Percentiles rank a stretch among this genome's conserved stretches.
Evolutionary conservation across 805 yeast species (phyloP).

Genomic region (Pichia exigua): DNA sequence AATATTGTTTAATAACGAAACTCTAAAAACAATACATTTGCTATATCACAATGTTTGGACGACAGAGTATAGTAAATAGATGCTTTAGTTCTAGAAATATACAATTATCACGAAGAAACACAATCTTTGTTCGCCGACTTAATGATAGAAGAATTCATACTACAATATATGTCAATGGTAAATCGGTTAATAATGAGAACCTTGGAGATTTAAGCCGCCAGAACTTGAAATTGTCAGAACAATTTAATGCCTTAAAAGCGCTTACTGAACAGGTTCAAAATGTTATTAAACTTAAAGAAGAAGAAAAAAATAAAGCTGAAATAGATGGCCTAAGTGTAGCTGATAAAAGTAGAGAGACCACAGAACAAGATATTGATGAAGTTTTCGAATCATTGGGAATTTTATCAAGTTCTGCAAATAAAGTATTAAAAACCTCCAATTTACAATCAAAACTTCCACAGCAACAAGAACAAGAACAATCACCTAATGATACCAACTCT

Average conservation of each 20-base stretch:
- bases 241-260: conserved; percentile 23
- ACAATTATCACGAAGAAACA: not conserved
- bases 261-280: conserved; percentile 25
- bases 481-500: not conserved
- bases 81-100: not conserved
- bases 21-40: not conserved
- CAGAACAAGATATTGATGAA: conserved; percentile 23
- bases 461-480: not conserved
- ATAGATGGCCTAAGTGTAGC: not conserved
- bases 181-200: not conserved
- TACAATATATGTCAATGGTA: not conserved
- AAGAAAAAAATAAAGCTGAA: conserved; percentile 16
- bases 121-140: not conserved
- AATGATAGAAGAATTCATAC: not conserved
- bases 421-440: not conserved
- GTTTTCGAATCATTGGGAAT: conserved; percentile 21
- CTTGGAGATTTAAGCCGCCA: not conserved
- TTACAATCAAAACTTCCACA: not conserved
- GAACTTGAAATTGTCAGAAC: conserved; percentile 20
- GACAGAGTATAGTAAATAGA: not conserved
- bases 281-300: conserved; percentile 16
- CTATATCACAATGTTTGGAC: not conserved
- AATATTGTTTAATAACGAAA: no score
- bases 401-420: conserved; percentile 6
- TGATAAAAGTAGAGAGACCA: conserved; percentile 13